Base-by-base conservation (phyloP, 164 flowering plant species). In the Nelumbo lutea region DNA sequence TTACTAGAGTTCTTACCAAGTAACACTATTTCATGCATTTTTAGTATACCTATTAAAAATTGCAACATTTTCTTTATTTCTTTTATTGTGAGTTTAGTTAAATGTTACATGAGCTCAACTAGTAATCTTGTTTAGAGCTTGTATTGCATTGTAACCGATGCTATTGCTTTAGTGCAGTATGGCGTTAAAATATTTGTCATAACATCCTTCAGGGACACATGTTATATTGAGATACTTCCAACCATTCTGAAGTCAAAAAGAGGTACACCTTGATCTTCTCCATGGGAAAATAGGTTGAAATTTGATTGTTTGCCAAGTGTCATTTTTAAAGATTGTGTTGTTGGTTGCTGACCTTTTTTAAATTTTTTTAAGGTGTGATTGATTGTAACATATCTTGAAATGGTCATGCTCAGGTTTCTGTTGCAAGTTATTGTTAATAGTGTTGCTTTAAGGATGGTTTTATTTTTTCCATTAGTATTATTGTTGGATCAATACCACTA, bases 121-220 rank as follows among this genome's bases (percentile, higher is more conserved):
- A 9, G 4, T 11, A 11, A 11, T 13, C 14, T 53, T 53, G 14
- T 46, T 46, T 11, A 15, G 14, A 53, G 3, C 11, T 2, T 53
- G 57, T 2, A 53, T 2, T 53, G 11, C 57, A 10, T 13, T 53
- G 57, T 53, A 53, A 53, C 4, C 0, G 3, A 53, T 53, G 11
- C 14, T 53, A 61, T 55, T 66, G 9, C 45, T 56, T 67, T 77
- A 45, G 44, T 82, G 77, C 85, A 86, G 89, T 86, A 80, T 78
- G 89, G 89, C 13, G 77, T 84, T 42, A 86, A 81, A 61, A 84
- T 86, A 69, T 82, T 82, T 78, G 83, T 86, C 60, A 69, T 86
- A 57, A 86, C 89, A n/a, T 86, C 89, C 59, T 86, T 81, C 80
- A 83, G 78, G 75, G 89, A 86, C 65, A 86, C 89, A 9, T 86